Evolutionary conservation across 768 basidiomycete species (phyloP), one percentile per base, ranked within the genome.

Genomic region (Mycena haematopus): DNA sequence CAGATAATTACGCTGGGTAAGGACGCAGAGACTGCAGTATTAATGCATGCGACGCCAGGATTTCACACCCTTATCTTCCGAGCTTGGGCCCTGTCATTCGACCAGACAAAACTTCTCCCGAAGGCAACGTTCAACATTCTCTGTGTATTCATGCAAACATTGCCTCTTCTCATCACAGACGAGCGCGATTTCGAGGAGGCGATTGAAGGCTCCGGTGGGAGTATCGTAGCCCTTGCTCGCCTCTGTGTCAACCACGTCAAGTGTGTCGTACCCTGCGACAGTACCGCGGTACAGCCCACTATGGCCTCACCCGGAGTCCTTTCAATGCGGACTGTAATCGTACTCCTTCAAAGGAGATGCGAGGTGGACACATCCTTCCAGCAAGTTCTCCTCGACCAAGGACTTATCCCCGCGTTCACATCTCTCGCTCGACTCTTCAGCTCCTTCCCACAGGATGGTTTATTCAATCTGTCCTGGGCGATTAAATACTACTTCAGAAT

Each of bases 151-250:
- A 17, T 50, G 47, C 14, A 17, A 22, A n/a, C 29, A 17, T 17
- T 31, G 19, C 17, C 27, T 11, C 27, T 31, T 2, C 7, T 10
- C 47, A 47, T 50, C 47, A 31, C 47, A 27, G 47, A 50, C 9
- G 27, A 50, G 7, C 47, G 15, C 19, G 17, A 50, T 9, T 50
- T 50, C 47, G 47, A 29, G 29, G 47, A 50, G 47, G 47, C 47
- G 47, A 31, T 50, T n/a, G 47, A 50, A n/a, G 47, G 47, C 27
- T 17, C 47, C 19, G 47, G 47, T 50, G 47, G 47, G 19, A 50
- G 4, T 27, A 29, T 6, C 1, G 1, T 11, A 14, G 3, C 8
- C 19, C 47, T 50, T 50, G 29, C 47, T 19, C 29, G 47, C 27
- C 47, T 50, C 31, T 17, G 19, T 11, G 47, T 50, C 47, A n/a